phyloP scores from a whole-genome alignment of 2,329 filamentous ascomycete species.

The Chaetomium strumarium region DNA sequence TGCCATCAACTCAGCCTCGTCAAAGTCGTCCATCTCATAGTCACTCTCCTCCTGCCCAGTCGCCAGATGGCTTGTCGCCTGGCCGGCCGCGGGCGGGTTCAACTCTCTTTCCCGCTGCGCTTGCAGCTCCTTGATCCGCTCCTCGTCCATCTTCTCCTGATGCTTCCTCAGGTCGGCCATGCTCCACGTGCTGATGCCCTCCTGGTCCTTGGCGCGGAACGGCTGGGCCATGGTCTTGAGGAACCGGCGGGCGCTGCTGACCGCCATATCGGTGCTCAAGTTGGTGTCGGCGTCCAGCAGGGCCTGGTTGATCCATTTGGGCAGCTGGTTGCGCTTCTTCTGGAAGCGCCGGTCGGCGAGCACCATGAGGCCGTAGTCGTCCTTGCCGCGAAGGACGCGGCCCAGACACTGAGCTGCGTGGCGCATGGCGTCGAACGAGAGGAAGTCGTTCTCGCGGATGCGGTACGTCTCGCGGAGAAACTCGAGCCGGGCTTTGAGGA shows the following conservation, averaged over 20 bases:
- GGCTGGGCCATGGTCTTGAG: conserved; percentile 87
- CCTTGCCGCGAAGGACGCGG: conserved; percentile 89
- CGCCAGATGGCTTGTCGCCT: neutral
- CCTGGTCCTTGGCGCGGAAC: conserved; percentile 74
- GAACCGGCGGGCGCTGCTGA: conserved; percentile 83
- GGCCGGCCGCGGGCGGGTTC: neutral
- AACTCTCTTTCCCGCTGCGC: conserved; percentile 35
- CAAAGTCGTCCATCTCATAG: conserved; percentile 48
- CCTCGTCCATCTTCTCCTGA: conserved; percentile 67
- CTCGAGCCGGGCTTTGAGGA: conserved; percentile 89
- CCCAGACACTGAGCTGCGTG: conserved; percentile 95
- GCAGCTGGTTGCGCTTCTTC: conserved; percentile 83
- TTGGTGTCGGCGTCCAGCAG: conserved; percentile 81
- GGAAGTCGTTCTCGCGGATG: conserved; percentile 93
- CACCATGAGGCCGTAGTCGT: conserved; percentile 99
- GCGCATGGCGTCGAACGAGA: conserved; percentile 99
- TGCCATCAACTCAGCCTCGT: conserved; percentile 33
- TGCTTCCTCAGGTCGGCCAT: conserved; percentile 70
- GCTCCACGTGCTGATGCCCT: conserved; percentile 91
- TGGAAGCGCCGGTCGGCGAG: conserved; percentile 89
- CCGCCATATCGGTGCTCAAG: conserved; percentile 91
- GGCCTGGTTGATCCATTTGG: conserved; percentile 93
- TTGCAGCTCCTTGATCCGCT: conserved; percentile 59
- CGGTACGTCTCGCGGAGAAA: conserved; percentile 96
- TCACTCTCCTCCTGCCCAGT: conserved; percentile 37